Percentiles rank a stretch among this genome's conserved stretches.
Conservation (phyloP, 164 flowering plant species). For the Aristolochia contorta region DNA sequence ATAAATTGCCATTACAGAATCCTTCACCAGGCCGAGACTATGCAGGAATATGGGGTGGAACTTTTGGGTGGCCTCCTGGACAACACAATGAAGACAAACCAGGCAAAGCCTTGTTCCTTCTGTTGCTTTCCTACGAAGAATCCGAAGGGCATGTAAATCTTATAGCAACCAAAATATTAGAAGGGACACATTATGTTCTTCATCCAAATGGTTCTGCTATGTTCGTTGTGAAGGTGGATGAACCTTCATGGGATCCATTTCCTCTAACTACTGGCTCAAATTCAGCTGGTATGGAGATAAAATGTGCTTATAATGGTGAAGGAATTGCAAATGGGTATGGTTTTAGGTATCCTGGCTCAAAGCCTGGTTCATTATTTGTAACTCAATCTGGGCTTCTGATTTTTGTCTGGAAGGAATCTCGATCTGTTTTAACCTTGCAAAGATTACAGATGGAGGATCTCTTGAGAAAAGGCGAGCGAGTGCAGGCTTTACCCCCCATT, state of each 20-base stretch:
- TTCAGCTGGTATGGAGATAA: conserved; percentile 28
- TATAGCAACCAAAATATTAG: conserved; percentile 86
- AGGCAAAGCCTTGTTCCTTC: conserved; percentile 84
- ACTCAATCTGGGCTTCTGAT: conserved; percentile 61
- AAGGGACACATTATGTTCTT: conserved; percentile 90
- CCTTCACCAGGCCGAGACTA: conserved; percentile 50
- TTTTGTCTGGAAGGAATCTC: conserved; percentile 81
- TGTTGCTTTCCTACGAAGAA: conserved; percentile 79
- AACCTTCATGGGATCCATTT: conserved; percentile 61
- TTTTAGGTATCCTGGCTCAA: conserved; percentile 91
- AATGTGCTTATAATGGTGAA: conserved; percentile 62
- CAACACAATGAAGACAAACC: conserved; percentile 67
- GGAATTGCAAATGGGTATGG: conserved; percentile 97
- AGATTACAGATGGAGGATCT: conserved; percentile 66
- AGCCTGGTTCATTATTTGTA: conserved; percentile 87
- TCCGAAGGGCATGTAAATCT: conserved; percentile 45
- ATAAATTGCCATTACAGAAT: conserved; percentile 55
- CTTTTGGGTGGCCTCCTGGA: conserved; percentile 97
- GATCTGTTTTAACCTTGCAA: conserved; percentile 69
- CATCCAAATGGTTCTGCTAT: conserved; percentile 97
- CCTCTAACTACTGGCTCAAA: conserved; percentile 65
- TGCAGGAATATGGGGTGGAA: conserved; percentile 90
- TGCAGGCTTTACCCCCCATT: conserved; percentile 69
- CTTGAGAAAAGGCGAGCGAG: conserved; percentile 69
- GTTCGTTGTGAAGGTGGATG: conserved; percentile 66